Evolutionary conservation across 129 eudicot species (phyloP).

Genomic region (Escallonia rubra): DNA sequence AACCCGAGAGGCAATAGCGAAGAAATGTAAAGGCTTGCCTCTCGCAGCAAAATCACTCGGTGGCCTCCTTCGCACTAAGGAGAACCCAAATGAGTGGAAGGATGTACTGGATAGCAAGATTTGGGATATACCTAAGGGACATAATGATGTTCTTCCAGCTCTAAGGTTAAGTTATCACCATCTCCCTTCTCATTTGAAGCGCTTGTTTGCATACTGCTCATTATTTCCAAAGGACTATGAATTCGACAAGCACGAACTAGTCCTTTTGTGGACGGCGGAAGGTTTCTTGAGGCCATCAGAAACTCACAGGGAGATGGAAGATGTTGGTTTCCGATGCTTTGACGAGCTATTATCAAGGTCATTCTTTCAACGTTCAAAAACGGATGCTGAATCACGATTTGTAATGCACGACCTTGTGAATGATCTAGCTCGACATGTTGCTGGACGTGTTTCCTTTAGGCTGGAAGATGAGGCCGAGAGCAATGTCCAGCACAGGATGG

Average conservation of each 20-base stretch:
- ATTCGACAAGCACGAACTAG: constrained; percentile 15
- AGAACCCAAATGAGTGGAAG: constrained; percentile 14
- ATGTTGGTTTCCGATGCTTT: constrained; percentile 19
- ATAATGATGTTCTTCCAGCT: constrained; percentile 26
- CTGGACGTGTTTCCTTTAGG: constrained; percentile 15
- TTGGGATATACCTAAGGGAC: constrained; percentile 10
- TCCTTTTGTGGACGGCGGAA: constrained; percentile 33
- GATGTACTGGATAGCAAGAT: constrained; percentile 17
- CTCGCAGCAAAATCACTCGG: constrained; percentile 29
- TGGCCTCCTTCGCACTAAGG: constrained; percentile 16
- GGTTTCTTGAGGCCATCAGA: constrained; percentile 14
- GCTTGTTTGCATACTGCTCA: constrained; percentile 30
- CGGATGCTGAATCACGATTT: constrained; percentile 1
- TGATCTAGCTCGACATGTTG: constrained; percentile 24
- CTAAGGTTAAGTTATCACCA: constrained; percentile 32
- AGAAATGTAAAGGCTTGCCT: constrained; percentile 33
- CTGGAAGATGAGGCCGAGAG: constrained; percentile 16
- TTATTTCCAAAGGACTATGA: constrained; percentile 27
- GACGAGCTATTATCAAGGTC: constrained; percentile 16
- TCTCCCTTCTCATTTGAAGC: constrained; percentile 32
- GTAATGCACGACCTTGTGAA: constrained; percentile 38
- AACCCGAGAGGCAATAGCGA: constrained; percentile 24
- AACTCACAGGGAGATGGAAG: background rate
- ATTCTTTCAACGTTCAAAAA: constrained; percentile 20
- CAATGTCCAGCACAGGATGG: background rate